phyloP scores from a whole-genome alignment of 345 rosid genomes.

The Gossypium rotundifolium region DNA sequence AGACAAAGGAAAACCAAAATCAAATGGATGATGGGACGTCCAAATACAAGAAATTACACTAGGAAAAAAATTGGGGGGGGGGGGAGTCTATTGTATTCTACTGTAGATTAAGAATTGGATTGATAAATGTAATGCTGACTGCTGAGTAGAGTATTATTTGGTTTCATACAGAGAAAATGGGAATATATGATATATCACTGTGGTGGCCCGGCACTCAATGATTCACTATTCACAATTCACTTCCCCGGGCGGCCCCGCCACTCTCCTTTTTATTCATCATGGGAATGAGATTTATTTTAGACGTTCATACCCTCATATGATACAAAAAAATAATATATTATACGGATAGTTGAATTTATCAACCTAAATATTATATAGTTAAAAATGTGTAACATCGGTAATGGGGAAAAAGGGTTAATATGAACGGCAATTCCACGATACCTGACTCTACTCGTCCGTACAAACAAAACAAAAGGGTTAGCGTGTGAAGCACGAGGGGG shows the following conservation, averaged over 20 bases:
- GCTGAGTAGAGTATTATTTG: neutral
- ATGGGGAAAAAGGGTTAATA: too few relatives aligned
- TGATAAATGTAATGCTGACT: neutral
- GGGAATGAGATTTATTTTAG: neutral
- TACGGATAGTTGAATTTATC: neutral
- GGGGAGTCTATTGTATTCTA: neutral
- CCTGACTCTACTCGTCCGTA: neutral
- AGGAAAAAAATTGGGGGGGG: neutral
- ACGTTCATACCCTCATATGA: neutral
- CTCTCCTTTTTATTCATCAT: neutral
- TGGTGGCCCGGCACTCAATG: slow-evolving; percentile 22
- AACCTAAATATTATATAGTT: neutral
- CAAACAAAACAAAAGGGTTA: neutral
- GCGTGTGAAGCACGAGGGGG: neutral
- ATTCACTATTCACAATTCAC: slow-evolving; percentile 13
- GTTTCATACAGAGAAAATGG: neutral
- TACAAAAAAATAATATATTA: too few relatives aligned
- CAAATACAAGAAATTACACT: neutral
- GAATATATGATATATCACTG: slow-evolving; percentile 10
- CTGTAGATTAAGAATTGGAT: neutral
- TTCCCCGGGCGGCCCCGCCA: slow-evolving; percentile 30
- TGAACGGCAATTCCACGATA: neutral
- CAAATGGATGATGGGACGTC: slow-evolving; percentile 3
- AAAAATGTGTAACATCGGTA: too few relatives aligned
- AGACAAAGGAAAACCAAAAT: neutral